Evolutionary conservation across 2,329 filamentous ascomycete genomes (phyloP).

Genomic region (Neurospora crassa): DNA sequence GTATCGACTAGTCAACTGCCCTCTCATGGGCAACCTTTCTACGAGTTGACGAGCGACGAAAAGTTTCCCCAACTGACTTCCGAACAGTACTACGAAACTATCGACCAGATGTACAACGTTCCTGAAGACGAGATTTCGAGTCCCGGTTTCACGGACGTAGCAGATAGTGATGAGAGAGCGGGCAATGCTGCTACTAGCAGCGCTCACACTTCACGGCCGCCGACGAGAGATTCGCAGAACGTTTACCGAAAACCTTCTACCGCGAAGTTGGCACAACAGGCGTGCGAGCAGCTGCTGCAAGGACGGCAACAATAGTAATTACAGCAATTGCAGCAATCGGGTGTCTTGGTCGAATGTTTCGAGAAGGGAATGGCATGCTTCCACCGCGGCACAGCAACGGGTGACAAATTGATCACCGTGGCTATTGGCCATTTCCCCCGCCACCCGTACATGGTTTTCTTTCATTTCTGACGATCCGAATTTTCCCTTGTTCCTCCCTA

Average conservation of each 20-base stretch:
- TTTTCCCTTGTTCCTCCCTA: neutral
- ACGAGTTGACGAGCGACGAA: slow-evolving; percentile 14
- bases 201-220: slow-evolving; percentile 5
- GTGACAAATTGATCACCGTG: neutral
- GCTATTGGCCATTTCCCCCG: neutral
- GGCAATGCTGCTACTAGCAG: neutral
- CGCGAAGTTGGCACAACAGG: slow-evolving; percentile 28
- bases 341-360: neutral
- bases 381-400: neutral
- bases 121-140: slow-evolving; percentile 14
- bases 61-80: slow-evolving; percentile 17
- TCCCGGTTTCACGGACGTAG: slow-evolving; percentile 13
- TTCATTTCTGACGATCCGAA: neutral
- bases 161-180: slow-evolving; percentile 9
- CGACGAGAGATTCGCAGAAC: slow-evolving; percentile 2
- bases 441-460: neutral
- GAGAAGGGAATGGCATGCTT: neutral
- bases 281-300: slow-evolving; percentile 25
- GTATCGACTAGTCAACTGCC: neutral
- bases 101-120: slow-evolving; percentile 21
- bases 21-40: neutral
- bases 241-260: slow-evolving; percentile 20
- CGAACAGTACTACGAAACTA: slow-evolving; percentile 24
- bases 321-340: slow-evolving; percentile 10
- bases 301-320: slow-evolving; percentile 14